Percentiles rank a stretch among this genome's conserved stretches.
These are phyloP conservation scores for Tillandsia leiboldiana DNA, from an alignment of 176 grass and related monocot genomes.

Conservation along the genomic window DNA sequence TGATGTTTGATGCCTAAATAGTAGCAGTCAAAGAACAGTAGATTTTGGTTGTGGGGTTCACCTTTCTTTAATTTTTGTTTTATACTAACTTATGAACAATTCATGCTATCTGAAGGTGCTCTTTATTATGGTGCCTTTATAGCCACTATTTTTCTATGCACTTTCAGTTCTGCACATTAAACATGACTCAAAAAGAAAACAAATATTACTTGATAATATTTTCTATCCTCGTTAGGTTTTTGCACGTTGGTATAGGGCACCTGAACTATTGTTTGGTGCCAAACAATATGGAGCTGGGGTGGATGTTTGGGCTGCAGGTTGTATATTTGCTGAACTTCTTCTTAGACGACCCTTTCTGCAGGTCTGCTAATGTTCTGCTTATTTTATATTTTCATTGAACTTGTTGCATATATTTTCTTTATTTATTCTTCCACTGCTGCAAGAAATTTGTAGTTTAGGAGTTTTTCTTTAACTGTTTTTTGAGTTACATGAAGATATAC, in stretches of 20 bases:
- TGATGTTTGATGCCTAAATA: no score
- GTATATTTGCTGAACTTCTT: constrained; percentile 97
- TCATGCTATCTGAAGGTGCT: not conserved
- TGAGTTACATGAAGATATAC: no score
- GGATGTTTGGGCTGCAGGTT: constrained; percentile 95
- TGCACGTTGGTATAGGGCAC: constrained; percentile 96
- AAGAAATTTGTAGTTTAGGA: no score
- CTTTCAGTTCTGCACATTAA: not conserved
- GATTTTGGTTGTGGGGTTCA: no score
- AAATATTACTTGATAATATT: not conserved
- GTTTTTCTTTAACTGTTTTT: no score
- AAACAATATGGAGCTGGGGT: constrained; percentile 97
- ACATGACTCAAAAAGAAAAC: not conserved
- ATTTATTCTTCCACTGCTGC: no score
- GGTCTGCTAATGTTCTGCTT: constrained; percentile 21
- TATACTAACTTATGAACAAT: no score
- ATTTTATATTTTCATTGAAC: no score
- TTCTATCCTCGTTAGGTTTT: constrained; percentile 53
- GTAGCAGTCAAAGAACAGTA: no score
- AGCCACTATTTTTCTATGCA: not conserved
- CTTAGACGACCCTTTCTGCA: constrained; percentile 73
- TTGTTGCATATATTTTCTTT: no score
- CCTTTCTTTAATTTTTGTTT: no score
- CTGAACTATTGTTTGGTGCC: constrained; percentile 88
- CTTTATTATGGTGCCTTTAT: not conserved